Conservation (phyloP, 148 eudicot genomes). For the Agrostemma githago region DNA sequence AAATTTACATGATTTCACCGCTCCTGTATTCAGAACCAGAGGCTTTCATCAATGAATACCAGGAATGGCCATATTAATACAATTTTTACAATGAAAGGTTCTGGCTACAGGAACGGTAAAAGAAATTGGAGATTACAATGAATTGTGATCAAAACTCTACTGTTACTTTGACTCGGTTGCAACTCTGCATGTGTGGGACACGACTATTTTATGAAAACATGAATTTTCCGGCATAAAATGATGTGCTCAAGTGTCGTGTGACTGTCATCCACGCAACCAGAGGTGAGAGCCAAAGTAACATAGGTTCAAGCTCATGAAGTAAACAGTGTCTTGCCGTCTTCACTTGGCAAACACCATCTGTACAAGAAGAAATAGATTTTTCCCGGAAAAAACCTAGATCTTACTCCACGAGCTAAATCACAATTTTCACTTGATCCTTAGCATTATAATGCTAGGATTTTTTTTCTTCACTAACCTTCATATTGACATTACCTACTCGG, state of each 20-base stretch:
- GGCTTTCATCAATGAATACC: neutral
- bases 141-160: slow-evolving; percentile 15
- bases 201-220: neutral
- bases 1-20: neutral
- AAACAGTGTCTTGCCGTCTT: slow-evolving; percentile 1
- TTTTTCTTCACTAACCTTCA: slow-evolving; percentile 22
- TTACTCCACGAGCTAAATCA: slow-evolving; percentile 20
- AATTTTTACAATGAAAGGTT: slow-evolving; percentile 12
- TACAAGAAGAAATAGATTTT: slow-evolving; percentile 21
- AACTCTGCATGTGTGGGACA: neutral
- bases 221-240: too few species aligned
- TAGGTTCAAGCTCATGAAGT: neutral
- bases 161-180: neutral
- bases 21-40: neutral
- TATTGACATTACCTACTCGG: slow-evolving; percentile 15
- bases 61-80: neutral
- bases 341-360: slow-evolving; percentile 18
- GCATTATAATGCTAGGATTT: slow-evolving; percentile 5
- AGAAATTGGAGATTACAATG: slow-evolving; percentile 22
- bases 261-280: neutral
- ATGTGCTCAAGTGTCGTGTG: neutral
- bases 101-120: slow-evolving; percentile 11
- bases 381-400: slow-evolving; percentile 11
- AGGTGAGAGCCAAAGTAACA: neutral
- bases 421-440: slow-evolving; percentile 19